Conservation (phyloP, 1,284 basidiomycete species). For the Ustilago esculenta region DNA sequence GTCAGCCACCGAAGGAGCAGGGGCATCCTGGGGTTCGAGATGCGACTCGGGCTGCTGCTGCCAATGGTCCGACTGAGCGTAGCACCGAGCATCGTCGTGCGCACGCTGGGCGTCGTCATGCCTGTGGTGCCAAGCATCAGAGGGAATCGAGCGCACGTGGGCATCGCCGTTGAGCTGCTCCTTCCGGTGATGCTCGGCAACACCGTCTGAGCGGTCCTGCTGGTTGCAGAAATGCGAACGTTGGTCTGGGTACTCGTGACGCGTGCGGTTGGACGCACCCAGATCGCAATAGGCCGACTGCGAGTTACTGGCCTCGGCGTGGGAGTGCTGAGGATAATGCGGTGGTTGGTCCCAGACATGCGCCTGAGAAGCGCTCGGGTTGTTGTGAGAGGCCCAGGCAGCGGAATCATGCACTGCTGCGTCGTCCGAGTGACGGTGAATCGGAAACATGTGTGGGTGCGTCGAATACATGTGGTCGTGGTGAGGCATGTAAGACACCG, state of each 20-base stretch:
- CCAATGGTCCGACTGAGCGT: constrained; percentile 9
- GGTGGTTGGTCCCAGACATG: constrained; percentile 13
- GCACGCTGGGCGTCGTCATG: neutral
- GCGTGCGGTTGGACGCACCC: constrained; percentile 7
- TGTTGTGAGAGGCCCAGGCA: constrained; percentile 12
- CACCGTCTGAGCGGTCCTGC: constrained; percentile 9
- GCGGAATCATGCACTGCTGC: constrained; percentile 4
- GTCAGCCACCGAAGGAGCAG: neutral
- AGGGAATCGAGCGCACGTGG: constrained; percentile 3
- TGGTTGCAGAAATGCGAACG: constrained; percentile 5
- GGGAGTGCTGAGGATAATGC: constrained; percentile 18
- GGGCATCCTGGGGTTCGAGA: neutral
- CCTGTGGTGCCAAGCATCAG: constrained; percentile 10
- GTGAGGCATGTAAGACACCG: constrained; percentile 14
- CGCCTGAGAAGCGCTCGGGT: constrained; percentile 3
- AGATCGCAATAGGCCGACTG: constrained; percentile 11
- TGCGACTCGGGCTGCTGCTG: constrained; percentile 15
- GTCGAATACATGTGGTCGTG: constrained; percentile 9
- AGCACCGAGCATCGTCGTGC: constrained; percentile 2
- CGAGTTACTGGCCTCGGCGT: constrained; percentile 2
- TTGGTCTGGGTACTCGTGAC: constrained; percentile 6
- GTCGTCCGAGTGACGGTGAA: constrained; percentile 24
- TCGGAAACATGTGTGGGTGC: constrained; percentile 7
- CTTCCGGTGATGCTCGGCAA: constrained; percentile 10
- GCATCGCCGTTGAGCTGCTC: constrained; percentile 1